Evolutionary conservation across 1,139 yeast genomes (phyloP).

Genomic region (Taphrina flavorubra): DNA sequence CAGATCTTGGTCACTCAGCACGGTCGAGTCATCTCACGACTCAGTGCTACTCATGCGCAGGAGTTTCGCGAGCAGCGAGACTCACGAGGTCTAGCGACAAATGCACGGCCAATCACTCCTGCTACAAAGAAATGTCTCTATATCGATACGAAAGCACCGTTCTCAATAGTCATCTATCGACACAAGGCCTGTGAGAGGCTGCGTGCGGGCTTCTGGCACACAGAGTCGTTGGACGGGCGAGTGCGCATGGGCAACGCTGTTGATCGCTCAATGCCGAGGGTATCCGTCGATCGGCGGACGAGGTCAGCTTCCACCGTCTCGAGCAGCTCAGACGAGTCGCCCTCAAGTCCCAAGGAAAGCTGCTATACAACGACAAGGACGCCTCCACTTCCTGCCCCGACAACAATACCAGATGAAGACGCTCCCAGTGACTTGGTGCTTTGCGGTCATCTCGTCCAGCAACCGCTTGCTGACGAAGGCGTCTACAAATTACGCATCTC

Average conservation of each 20-base stretch:
- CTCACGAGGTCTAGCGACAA: background rate
- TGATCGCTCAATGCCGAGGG: conserved; percentile 3
- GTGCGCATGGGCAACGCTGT: conserved; percentile 30
- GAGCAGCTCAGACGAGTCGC: conserved; percentile 2
- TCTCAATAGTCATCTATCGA: background rate
- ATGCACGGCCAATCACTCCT: background rate
- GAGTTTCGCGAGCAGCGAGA: background rate
- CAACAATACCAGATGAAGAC: background rate
- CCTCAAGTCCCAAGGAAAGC: background rate
- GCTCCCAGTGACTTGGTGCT: background rate
- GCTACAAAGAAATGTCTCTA: background rate
- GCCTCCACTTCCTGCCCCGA: background rate
- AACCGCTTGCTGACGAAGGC: background rate
- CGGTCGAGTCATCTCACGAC: background rate
- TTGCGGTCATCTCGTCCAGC: conserved; percentile 9
- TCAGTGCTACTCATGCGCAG: background rate
- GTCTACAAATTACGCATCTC: conserved; percentile 19
- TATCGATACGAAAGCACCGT: conserved; percentile 9
- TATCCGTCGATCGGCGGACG: background rate
- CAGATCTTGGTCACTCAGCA: background rate
- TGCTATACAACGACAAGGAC: background rate
- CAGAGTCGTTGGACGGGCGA: conserved; percentile 17
- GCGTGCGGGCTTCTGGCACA: conserved; percentile 28
- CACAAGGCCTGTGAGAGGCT: conserved; percentile 15
- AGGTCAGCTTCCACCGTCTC: background rate